Evolutionary conservation across 306 rosid genomes (phyloP).

Genomic region (barrel medic (Medicago truncatula)): DNA sequence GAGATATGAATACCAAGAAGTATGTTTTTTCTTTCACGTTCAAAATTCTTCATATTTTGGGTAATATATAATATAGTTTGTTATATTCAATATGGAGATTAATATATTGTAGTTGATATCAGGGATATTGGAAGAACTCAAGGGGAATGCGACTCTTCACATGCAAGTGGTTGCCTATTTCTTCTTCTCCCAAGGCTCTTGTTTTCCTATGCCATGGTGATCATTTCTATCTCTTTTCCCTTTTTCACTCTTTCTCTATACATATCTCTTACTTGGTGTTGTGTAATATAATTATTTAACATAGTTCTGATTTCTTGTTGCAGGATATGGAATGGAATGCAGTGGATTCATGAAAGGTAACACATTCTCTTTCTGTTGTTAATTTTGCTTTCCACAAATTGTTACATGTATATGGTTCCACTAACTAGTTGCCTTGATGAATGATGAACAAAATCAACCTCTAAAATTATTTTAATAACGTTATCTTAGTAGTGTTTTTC

Average conservation of each 20-base stretch:
- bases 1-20: conserved; percentile 57
- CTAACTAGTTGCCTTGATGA: not conserved
- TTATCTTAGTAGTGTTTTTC: too few relatives aligned
- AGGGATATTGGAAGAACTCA: conserved; percentile 68
- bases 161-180: conserved; percentile 79
- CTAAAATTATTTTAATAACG: not conserved
- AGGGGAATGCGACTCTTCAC: conserved; percentile 78
- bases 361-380: conserved; percentile 23
- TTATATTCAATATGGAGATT: not conserved
- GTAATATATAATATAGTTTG: not conserved
- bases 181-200: conserved; percentile 69
- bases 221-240: not conserved
- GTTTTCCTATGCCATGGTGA: conserved; percentile 91
- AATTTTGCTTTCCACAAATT: conserved; percentile 6
- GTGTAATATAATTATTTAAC: conserved; percentile 3
- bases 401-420: not conserved
- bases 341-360: conserved; percentile 87
- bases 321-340: conserved; percentile 94
- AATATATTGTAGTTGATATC: not conserved
- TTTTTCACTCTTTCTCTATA: conserved; percentile 5
- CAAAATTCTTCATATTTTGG: not conserved
- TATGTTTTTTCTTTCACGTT: conserved; percentile 31
- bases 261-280: not conserved
- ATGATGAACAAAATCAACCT: not conserved
- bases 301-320: conserved; percentile 1